Percentiles rank a stretch among this genome's conserved stretches.
These are phyloP conservation scores for Phytopythium ostracodes DNA, from an alignment of 352 stramenopile genomes.

Conservation along the genomic window DNA sequence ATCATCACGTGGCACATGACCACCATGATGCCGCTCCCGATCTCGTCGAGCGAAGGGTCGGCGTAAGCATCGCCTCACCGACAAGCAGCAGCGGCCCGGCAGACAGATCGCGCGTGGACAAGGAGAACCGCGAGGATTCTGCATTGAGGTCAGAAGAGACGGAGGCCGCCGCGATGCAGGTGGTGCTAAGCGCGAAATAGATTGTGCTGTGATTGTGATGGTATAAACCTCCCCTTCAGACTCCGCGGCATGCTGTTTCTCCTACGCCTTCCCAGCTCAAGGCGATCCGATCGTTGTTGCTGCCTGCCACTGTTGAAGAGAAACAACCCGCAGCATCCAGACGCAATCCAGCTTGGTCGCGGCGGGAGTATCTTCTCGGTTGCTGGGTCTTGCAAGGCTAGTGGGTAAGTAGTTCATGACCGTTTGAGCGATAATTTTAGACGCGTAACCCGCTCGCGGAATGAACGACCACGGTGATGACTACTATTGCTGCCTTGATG, in stretches of 20 bases:
- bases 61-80: not conserved
- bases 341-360: too few species aligned
- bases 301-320: too few species aligned
- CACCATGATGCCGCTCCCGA: slow-evolving; percentile 14
- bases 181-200: not conserved
- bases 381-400: not conserved
- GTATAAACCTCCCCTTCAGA: too few species aligned
- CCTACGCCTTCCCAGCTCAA: too few species aligned
- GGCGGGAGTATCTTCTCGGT: not conserved
- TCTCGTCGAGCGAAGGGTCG: not conserved
- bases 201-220: not conserved
- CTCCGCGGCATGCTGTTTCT: too few species aligned
- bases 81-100: not conserved
- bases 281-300: not conserved
- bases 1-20: slow-evolving; percentile 63
- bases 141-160: not conserved
- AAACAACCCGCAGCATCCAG: not conserved
- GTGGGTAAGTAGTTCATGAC: not conserved
- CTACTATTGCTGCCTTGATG: not conserved
- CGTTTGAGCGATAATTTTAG: slow-evolving; percentile 2
- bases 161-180: not conserved
- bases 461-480: not conserved
- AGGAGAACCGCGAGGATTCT: not conserved
- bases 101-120: not conserved
- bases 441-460: not conserved